A percentile compares a stretch with the other conserved stretches of the same genome.
Evolutionary conservation across 768 basidiomycete species (phyloP).

Genomic region (Saitozyma podzolica): DNA sequence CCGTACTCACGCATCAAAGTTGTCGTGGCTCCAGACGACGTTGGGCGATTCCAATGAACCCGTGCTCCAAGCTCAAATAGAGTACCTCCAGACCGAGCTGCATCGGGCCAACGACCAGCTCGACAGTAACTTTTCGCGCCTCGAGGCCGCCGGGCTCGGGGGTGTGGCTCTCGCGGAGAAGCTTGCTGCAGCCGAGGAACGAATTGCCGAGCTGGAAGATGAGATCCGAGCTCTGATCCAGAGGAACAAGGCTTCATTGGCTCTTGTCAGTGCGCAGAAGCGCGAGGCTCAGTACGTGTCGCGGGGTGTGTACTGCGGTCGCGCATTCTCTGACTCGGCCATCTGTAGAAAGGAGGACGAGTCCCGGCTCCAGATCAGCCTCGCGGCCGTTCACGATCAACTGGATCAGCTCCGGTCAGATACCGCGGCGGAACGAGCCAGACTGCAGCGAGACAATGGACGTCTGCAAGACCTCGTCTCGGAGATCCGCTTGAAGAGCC

Average conservation of each 20-base stretch:
- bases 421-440: constrained; percentile 19
- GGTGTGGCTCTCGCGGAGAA: constrained; percentile 42
- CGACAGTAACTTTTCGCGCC: constrained; percentile 46
- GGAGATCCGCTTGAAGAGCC: constrained; percentile 22
- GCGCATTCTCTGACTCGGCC: too few relatives aligned
- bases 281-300: constrained; percentile 33
- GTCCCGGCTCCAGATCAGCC: constrained; percentile 23
- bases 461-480: constrained; percentile 27
- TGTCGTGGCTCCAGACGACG: constrained; percentile 46
- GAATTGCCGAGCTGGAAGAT: constrained; percentile 40
- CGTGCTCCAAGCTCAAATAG: constrained; percentile 35
- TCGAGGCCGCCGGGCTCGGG: constrained; percentile 45
- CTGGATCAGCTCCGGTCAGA: constrained; percentile 32
- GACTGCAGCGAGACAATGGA: constrained; percentile 27
- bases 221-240: constrained; percentile 32
- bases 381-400: constrained; percentile 30
- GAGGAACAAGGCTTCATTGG: constrained; percentile 36
- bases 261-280: constrained; percentile 29
- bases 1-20: constrained; percentile 24
- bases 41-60: constrained; percentile 39
- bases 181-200: constrained; percentile 38
- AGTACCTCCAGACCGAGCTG: constrained; percentile 43
- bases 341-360: constrained; percentile 18
- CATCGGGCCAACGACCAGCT: constrained; percentile 40
- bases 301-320: not conserved